Evolutionary conservation across 768 basidiomycete genomes (phyloP).

Genomic region (Pluteus cervinus): DNA sequence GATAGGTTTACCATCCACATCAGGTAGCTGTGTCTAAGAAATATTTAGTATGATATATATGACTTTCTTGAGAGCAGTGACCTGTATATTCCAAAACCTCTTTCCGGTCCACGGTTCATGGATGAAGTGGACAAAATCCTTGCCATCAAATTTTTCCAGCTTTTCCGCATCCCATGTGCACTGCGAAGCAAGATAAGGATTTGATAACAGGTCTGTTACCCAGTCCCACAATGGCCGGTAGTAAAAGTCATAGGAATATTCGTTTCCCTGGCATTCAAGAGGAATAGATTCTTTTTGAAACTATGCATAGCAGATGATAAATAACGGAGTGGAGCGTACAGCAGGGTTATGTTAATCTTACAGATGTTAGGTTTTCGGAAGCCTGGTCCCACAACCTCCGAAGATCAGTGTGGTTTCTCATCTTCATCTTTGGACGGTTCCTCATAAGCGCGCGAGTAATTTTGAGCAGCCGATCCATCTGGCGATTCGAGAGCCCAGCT

Average conservation of each 20-base stretch:
- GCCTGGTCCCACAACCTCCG: no score
- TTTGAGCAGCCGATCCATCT: no score
- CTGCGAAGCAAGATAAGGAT: constrained; percentile 15
- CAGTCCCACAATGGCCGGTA: constrained; percentile 22
- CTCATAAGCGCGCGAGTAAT: no score
- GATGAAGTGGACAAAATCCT: constrained; percentile 16
- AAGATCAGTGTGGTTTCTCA: no score
- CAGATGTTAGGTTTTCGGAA: no score
- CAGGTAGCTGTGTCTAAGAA: constrained; percentile 11
- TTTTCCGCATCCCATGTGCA: constrained; percentile 26
- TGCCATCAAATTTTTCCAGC: constrained; percentile 20
- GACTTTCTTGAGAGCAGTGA: constrained; percentile 9
- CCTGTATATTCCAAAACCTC: constrained; percentile 27
- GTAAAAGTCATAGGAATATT: constrained; percentile 11
- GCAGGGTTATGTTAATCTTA: no score
- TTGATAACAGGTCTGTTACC: constrained; percentile 16
- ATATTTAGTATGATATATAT: constrained; percentile 4
- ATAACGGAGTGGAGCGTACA: no score
- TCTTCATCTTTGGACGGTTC: no score
- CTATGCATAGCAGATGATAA: no score
- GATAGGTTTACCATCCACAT: constrained; percentile 18
- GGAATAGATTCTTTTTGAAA: constrained; percentile 1
- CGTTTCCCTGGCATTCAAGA: constrained; percentile 5
- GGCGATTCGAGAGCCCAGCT: no score
- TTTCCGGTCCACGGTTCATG: constrained; percentile 29